A percentile compares a stretch with the other conserved stretches of the same genome.
Evolutionary conservation across 2,329 filamentous ascomycete species (phyloP).

Genomic region (Hymenoscyphus albidus): DNA sequence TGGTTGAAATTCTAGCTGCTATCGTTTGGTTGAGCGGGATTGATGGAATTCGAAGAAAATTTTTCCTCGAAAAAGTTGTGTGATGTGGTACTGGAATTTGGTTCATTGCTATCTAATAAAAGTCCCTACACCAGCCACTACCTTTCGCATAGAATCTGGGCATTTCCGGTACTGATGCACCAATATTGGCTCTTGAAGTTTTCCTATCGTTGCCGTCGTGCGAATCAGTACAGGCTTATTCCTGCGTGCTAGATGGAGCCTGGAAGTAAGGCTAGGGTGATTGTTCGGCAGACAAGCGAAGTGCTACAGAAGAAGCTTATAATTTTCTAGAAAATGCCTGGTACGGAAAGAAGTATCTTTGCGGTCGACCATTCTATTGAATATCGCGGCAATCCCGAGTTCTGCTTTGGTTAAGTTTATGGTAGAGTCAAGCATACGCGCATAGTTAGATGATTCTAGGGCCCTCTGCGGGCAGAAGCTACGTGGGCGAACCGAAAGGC

Average conservation of each 20-base stretch:
- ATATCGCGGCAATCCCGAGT: neutral
- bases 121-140: neutral
- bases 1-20: too few species aligned
- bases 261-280: neutral
- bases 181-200: neutral
- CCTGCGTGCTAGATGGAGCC: neutral
- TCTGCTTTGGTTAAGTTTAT: neutral
- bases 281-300: neutral
- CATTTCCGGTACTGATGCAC: neutral
- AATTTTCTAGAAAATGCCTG: neutral
- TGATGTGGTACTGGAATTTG: neutral
- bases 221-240: neutral
- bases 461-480: neutral
- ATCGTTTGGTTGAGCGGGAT: too few species aligned
- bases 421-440: neutral
- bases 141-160: neutral
- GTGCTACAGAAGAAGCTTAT: neutral
- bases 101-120: neutral
- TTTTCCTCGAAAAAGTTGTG: too few species aligned
- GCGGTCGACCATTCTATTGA: neutral
- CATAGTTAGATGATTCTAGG: neutral
- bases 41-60: too few species aligned
- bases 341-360: neutral
- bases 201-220: neutral
- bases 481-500: neutral